Evolutionary conservation across 2,329 filamentous ascomycete genomes (phyloP).

Genomic region (Phoma sp.): DNA sequence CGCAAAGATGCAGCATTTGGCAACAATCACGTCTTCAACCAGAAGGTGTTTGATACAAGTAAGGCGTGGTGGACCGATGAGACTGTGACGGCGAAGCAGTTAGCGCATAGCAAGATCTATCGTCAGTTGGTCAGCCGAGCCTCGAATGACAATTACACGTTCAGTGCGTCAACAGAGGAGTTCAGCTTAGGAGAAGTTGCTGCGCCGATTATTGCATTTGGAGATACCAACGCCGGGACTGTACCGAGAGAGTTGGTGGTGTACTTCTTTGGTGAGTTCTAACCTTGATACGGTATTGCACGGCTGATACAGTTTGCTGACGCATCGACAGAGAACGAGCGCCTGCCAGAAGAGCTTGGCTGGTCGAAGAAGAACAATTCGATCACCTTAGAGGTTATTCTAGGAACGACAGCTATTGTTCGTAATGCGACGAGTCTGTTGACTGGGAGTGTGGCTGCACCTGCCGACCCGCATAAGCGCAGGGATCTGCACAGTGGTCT

Average conservation of each 20-base stretch:
- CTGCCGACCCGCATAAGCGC: slow-evolving; percentile 11
- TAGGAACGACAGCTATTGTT: slow-evolving; percentile 12
- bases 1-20: slow-evolving; percentile 60
- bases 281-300: no score
- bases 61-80: slow-evolving; percentile 56
- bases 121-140: slow-evolving; percentile 56
- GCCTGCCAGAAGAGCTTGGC: slow-evolving; percentile 52
- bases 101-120: slow-evolving; percentile 56
- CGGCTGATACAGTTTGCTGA: not conserved
- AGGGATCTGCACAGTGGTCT: slow-evolving; percentile 11
- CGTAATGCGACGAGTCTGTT: slow-evolving; percentile 20
- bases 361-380: slow-evolving; percentile 42
- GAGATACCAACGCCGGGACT: slow-evolving; percentile 51
- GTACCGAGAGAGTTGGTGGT: slow-evolving; percentile 53
- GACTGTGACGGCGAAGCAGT: slow-evolving; percentile 40
- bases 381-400: slow-evolving; percentile 22
- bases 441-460: slow-evolving; percentile 1
- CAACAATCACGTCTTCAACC: slow-evolving; percentile 62
- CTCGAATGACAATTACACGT: slow-evolving; percentile 58
- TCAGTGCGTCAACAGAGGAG: slow-evolving; percentile 51
- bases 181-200: slow-evolving; percentile 62
- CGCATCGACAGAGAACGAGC: slow-evolving; percentile 50
- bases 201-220: slow-evolving; percentile 60
- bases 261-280: slow-evolving; percentile 57
- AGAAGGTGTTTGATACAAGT: slow-evolving; percentile 58